Conservation (phyloP, 2,329 filamentous ascomycete genomes). For the Talaromyces sp. region DNA sequence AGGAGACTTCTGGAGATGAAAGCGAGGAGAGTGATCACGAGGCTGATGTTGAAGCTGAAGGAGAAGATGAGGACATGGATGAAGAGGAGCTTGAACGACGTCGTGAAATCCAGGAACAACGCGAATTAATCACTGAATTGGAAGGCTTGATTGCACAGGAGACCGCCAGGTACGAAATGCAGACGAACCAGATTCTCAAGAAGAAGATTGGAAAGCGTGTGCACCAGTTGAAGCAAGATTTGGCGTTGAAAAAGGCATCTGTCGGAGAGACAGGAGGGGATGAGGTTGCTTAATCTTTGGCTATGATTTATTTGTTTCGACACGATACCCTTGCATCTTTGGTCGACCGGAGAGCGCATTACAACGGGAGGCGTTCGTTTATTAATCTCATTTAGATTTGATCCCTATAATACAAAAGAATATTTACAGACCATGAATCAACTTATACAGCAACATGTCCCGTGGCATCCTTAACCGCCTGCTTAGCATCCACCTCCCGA, state of each 20-base stretch:
- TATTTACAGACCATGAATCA: neutral
- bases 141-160: conserved; percentile 37
- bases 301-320: neutral
- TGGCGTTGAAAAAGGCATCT: conserved; percentile 41
- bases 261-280: conserved; percentile 32
- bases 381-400: neutral
- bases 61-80: conserved; percentile 35
- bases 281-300: neutral
- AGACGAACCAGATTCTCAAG: conserved; percentile 38
- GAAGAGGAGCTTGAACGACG: conserved; percentile 41
- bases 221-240: conserved; percentile 40
- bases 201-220: conserved; percentile 42
- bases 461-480: conserved; percentile 24
- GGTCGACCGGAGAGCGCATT: neutral
- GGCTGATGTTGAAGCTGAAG: conserved; percentile 14
- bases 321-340: conserved; percentile 10
- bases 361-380: neutral
- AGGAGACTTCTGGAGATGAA: conserved; percentile 40
- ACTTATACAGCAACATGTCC: conserved; percentile 24
- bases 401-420: neutral
- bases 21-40: conserved; percentile 36
- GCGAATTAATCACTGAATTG: conserved; percentile 42
- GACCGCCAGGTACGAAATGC: conserved; percentile 37
- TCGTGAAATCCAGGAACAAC: conserved; percentile 39
- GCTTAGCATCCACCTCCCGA: conserved; percentile 26